Evolutionary conservation across 2,329 filamentous ascomycete species (phyloP), one percentile per base, ranked within the genome.

Genomic region (Aspergillus melleus): DNA sequence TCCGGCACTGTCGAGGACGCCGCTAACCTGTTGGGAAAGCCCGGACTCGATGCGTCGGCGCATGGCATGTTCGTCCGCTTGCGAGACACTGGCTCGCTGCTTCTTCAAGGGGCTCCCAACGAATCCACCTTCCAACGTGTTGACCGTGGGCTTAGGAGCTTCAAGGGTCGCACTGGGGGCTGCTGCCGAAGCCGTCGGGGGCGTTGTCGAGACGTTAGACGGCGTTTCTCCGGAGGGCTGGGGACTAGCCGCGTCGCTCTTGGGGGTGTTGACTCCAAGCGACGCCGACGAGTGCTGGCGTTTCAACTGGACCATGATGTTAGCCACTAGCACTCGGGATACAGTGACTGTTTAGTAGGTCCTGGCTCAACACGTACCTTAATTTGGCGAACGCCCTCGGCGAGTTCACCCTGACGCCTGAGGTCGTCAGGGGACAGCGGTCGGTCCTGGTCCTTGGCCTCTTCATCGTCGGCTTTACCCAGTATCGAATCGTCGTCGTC

Each of bases 401-500:
- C 83, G 36, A 88, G 79, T 71, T 88, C 85, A 30, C 83, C 84
- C 68, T 87, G 84, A 61, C 81, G 80, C 64, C 78, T 78, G 49
- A 84, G 83, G 67, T 89, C 86, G 66, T 88, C 86, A 2, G 85
- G 81, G 26, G 85, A 86, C n/a, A 88, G 74, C 64, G 75, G 69
- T 30, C 65, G 68, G 22, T 81, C 80, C 53, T 78, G 76, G 12
- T 79, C 77, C 57, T 83, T 81, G 56, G 78, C 76, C 65, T 84
- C 83, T 39, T 77, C 76, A 12, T 88, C 72, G 83, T 91, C 72
- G 82, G 91, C 76, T 74, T 90, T 90, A 65, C 79, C 81, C 29
- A 89, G 75, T 54, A 86, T 83, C 6, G 74, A 71, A 36, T 73
- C 90, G 3, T 92, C 90, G 20, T 89, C 87, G 29, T 91, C 89